Base-by-base conservation (phyloP, 768 basidiomycete genomes). In the Mycena maculata region DNA sequence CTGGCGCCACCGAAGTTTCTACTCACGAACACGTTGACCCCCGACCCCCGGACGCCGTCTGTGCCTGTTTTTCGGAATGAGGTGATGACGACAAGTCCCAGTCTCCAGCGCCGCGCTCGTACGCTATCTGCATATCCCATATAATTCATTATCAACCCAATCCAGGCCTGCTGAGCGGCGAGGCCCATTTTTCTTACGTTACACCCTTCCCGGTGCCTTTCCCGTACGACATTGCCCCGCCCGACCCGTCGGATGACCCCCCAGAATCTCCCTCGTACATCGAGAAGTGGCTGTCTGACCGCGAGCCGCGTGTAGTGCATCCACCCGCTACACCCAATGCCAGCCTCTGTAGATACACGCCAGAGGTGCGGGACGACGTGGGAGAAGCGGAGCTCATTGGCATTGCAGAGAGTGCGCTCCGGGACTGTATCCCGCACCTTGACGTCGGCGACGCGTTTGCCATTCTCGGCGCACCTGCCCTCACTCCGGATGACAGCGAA, bases 401-500 rank as follows among this genome's bases (percentile, higher is more conserved):
- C 5, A 70, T 99, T 20, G 89, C 95, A 0, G 85, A 87, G 52
- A 84, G 85, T 2, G 88, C 89, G 15, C 74, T 95, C 47, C 78
- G 84, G 31, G 95, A 97, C 70, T 93, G 90, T 71, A 76, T 98
- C 11, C 96, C 96, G 0, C 87, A 90, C 69, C 83, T 99, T 22
- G 92, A 97, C 63, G 90, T 95, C 13, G 96, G 96, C 4, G 94
- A 98, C 74, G 89, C 93, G 0, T 89, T 94, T 69, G 79, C 82
- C 0, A 62, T 89, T 9, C 82, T 96, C 3, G 93, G 93, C 16
- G 77, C 79, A 0, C 90, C 92, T 0, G 74, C 86, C 18, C 79
- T 94, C 48, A 75, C 83, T 4, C 74, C 54, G 28, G 23, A 27
- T 16, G 62, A 47, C 13, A 31, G 33, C 36, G 62, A 60, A 48